phyloP scores from a whole-genome alignment of 208 protist genomes.

The Porcisia deanei region DNA sequence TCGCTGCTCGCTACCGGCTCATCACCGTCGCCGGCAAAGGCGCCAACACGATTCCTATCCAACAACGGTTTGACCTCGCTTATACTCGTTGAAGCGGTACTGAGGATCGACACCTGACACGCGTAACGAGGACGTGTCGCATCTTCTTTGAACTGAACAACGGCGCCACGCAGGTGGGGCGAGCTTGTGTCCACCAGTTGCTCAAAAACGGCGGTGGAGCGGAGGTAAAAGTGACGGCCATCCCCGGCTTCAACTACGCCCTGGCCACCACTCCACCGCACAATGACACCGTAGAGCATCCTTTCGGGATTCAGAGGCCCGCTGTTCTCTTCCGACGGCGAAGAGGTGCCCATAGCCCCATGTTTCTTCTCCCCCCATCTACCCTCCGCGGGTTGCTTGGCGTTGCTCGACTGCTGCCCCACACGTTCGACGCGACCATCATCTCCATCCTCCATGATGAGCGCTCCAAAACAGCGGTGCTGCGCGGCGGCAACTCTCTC shows the following conservation, averaged over 20 bases:
- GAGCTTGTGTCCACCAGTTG: constrained; percentile 74
- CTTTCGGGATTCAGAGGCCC: constrained; percentile 36
- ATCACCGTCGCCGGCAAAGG: neutral
- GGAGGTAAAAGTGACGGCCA: constrained; percentile 72
- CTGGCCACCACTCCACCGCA: constrained; percentile 88
- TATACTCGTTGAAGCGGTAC: constrained; percentile 42
- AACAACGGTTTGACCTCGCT: constrained; percentile 54
- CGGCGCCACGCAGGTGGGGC: constrained; percentile 70
- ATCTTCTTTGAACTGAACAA: constrained; percentile 75
- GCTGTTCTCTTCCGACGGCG: constrained; percentile 5
- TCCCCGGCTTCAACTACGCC: constrained; percentile 76
- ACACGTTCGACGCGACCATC: neutral
- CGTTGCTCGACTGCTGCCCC: neutral
- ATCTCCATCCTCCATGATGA: constrained; percentile 28
- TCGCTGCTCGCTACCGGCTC: neutral
- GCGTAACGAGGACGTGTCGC: constrained; percentile 50
- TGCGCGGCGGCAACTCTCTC: constrained; percentile 31
- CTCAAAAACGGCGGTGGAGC: constrained; percentile 69
- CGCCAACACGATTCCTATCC: constrained; percentile 9
- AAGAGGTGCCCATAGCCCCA: neutral
- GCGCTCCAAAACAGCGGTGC: constrained; percentile 21
- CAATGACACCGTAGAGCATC: constrained; percentile 79
- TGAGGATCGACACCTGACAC: constrained; percentile 65
- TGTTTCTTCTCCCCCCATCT: neutral
- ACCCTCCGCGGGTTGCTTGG: neutral